These are phyloP conservation scores for Cicer chorassanicum DNA, from an alignment of 306 rosid species.

Conservation along the genomic window DNA sequence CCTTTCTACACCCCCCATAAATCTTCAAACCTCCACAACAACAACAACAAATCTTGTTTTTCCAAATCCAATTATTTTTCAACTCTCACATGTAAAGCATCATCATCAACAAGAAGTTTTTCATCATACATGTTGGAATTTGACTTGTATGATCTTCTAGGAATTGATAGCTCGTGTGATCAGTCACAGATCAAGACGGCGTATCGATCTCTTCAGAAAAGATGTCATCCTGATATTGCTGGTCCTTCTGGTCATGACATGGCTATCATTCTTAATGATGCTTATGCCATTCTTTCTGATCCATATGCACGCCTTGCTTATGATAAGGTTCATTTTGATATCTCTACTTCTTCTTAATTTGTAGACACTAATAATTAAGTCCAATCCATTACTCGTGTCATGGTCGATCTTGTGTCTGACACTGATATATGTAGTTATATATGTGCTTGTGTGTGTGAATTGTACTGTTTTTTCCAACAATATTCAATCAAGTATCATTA, in stretches of 20 bases:
- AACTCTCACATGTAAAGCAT: conserved; percentile 54
- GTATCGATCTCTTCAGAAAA: conserved; percentile 80
- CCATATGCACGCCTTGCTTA: conserved; percentile 72
- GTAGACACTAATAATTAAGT: too few species aligned
- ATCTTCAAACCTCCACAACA: conserved; percentile 5
- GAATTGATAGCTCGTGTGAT: conserved; percentile 69
- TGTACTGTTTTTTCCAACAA: too few species aligned
- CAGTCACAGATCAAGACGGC: conserved; percentile 72
- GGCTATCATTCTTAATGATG: conserved; percentile 91
- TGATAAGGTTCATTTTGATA: conserved; percentile 60
- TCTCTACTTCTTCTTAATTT: too few species aligned
- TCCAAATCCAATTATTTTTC: conserved; percentile 21
- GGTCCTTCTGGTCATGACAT: conserved; percentile 93
- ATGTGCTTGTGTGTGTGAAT: too few species aligned
- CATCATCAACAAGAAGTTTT: conserved; percentile 29
- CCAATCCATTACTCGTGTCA: too few species aligned
- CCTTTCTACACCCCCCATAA: conserved; percentile 26
- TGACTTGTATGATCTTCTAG: conserved; percentile 89
- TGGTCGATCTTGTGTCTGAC: too few species aligned
- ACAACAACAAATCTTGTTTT: conserved; percentile 27
- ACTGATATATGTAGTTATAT: too few species aligned
- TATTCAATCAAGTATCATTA: too few species aligned
- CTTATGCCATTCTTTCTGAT: conserved; percentile 78
- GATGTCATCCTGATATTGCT: conserved; percentile 91
- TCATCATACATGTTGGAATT: conserved; percentile 51